phyloP scores from a whole-genome alignment of 1,284 basidiomycete genomes.

The Ustilago lituana region DNA sequence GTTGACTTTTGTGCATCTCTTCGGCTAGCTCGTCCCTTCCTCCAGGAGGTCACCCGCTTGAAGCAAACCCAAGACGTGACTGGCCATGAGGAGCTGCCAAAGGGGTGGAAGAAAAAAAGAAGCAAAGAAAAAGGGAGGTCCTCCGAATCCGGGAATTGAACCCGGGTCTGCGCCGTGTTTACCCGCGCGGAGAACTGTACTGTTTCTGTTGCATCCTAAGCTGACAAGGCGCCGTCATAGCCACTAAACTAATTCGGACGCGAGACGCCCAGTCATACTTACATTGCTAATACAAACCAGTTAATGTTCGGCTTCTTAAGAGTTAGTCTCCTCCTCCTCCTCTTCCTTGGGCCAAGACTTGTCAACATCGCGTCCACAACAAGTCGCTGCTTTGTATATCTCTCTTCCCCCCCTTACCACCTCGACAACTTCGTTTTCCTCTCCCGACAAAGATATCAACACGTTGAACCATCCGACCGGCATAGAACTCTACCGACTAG shows the following conservation, averaged over 20 bases:
- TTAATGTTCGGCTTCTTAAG: too few species aligned
- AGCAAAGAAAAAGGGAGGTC: conserved; percentile 13
- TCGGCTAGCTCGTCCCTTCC: too few species aligned
- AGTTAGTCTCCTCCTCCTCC: too few species aligned
- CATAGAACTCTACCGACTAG: too few species aligned
- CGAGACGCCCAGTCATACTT: background rate
- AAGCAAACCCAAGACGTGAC: too few species aligned
- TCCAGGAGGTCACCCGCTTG: too few species aligned
- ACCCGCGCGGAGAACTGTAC: conserved; percentile 38
- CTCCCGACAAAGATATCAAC: too few species aligned
- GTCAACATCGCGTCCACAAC: background rate
- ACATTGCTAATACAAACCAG: background rate
- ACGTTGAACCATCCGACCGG: too few species aligned
- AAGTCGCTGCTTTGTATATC: background rate
- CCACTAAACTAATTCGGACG: conserved; percentile 59
- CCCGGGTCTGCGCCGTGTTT: conserved; percentile 53
- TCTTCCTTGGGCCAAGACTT: too few species aligned
- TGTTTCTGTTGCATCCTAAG: conserved; percentile 13
- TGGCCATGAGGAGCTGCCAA: too few species aligned
- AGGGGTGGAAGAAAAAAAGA: background rate
- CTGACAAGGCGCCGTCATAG: conserved; percentile 60
- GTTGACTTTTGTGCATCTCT: too few species aligned
- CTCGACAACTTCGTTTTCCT: background rate
- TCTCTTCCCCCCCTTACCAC: too few species aligned
- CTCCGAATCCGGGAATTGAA: conserved; percentile 57